Evolutionary conservation across 2,329 filamentous ascomycete genomes (phyloP).

Genomic region (Exophiala sp.): DNA sequence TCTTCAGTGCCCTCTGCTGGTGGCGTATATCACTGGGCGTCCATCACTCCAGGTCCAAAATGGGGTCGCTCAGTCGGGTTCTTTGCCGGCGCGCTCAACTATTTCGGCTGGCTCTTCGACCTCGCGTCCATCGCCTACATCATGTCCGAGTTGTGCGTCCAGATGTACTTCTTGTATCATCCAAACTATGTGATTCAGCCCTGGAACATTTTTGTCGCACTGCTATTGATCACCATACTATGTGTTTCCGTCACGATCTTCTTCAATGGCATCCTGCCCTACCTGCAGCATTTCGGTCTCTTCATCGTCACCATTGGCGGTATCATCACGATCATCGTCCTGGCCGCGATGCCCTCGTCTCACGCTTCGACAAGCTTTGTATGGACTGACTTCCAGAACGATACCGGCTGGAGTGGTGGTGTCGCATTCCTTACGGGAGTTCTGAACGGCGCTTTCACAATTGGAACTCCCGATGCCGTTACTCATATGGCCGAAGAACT

Average conservation of each 20-base stretch:
- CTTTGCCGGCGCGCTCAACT: constrained; percentile 46
- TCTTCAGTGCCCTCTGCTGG: constrained; percentile 59
- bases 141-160: constrained; percentile 54
- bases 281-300: constrained; percentile 37
- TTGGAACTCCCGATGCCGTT: constrained; percentile 63
- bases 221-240: constrained; percentile 49
- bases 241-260: constrained; percentile 47
- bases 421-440: constrained; percentile 39
- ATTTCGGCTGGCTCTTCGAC: constrained; percentile 57
- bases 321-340: constrained; percentile 46
- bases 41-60: constrained; percentile 53
- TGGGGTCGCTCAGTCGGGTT: constrained; percentile 52
- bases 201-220: constrained; percentile 58
- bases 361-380: constrained; percentile 15
- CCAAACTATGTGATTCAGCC: constrained; percentile 39
- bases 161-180: constrained; percentile 60
- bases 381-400: constrained; percentile 24
- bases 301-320: constrained; percentile 48
- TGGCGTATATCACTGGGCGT: constrained; percentile 61
- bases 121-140: constrained; percentile 58
- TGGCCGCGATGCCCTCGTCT: constrained; percentile 16
- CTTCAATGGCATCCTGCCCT: constrained; percentile 42
- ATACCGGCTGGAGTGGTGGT: constrained; percentile 26
- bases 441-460: constrained; percentile 66
- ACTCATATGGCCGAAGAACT: constrained; percentile 65